Base-by-base conservation (phyloP, 2,329 filamentous ascomycete genomes). In the Samsoniella hepiali region DNA sequence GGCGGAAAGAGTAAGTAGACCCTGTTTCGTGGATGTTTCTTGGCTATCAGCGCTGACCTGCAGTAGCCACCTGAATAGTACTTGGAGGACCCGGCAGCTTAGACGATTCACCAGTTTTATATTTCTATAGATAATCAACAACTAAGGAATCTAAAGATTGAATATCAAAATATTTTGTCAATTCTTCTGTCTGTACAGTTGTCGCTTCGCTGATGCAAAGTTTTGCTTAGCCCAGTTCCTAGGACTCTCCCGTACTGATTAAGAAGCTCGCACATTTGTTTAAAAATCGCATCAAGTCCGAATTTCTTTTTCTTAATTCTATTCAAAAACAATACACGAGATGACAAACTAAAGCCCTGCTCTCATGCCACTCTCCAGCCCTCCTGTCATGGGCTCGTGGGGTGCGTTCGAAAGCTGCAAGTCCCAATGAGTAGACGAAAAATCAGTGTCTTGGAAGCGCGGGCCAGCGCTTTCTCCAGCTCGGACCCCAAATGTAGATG, bases 401-500 rank as follows among this genome's bases (percentile, higher is more conserved):
- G n/a, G 22, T 47, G 27, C 45, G 5, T 47, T 13, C 5, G 3
- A 29, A 22, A 5, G 45, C 27, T 6, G 5, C 13, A 49, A 22
- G 5, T 49, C 45, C 22, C 11, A 15, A 40, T 3, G 4, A 29
- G 10, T 42, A 34, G 27, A n/a, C 7, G 5, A 3, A 31, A 42
- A 22, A 22, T 38, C 44, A 47, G 2, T 27, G 53, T n/a, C 13
- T 63, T 11, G 45, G 54, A 29, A 51, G 51, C 7, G 40, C 53
- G 15, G 61, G 36, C 54, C 61, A 63, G 29, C 51, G 51, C n/a
- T 57, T 57, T 5, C 47, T 27, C 61, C 61, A 63, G 9, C 44
- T 38, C 1, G 53, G 22, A 3, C 61, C 54, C 54, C 54, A 67
- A 34, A 71, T 69, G 47, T 69, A 74, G 32, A 76, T 67, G 1